Evolutionary conservation across 208 protist species (phyloP), one percentile per base, ranked within the genome.

Genomic region (Sergeia podlipaevii): DNA sequence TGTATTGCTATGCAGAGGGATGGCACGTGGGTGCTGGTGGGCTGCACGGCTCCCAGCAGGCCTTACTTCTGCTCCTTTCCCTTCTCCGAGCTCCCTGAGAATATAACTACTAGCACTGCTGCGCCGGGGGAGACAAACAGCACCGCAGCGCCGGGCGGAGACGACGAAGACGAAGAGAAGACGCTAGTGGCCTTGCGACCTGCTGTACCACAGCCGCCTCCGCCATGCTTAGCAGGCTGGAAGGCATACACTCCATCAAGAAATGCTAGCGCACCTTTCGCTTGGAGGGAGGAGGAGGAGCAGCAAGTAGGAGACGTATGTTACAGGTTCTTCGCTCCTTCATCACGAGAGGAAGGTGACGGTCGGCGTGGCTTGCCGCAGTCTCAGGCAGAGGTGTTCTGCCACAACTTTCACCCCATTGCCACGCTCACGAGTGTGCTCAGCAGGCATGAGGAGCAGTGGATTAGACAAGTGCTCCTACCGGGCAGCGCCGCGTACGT

Each of bases 341-440:
- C 48, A 0, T n/a, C n/a, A n/a, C n/a, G n/a, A n/a, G 64, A 39
- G 38, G 68, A 78, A 24, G 64, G 46, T 21, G 67, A 53, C 0
- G 72, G 70, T 3, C 55, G 52, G 7, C 53, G 63, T 13, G 80
- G 80, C 2, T 65, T 58, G 21, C 51, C 64, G 18, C 65, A 74
- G 18, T 57, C 54, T 2, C 18, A 10, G 32, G 80, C 76, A 7
- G 39, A 59, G 17, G 59, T 29, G 3, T 57, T 59, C 46, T 89
- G 80, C 60, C 43, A 17, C 3, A 50, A 56, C 15, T 41, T 58
- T 11, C 70, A 89, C 65, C 80, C 76, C 6, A 72, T 55, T 34
- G 74, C 64, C 1, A 63, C 66, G 13, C 61, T 89, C 33, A 74
- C 80, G 17, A 74, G 60, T 38, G 61, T 89, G 18, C 44, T 82